Evolutionary conservation across 495 filamentous ascomycete species (phyloP).

Genomic region (Beverwykella pulmonaria): DNA sequence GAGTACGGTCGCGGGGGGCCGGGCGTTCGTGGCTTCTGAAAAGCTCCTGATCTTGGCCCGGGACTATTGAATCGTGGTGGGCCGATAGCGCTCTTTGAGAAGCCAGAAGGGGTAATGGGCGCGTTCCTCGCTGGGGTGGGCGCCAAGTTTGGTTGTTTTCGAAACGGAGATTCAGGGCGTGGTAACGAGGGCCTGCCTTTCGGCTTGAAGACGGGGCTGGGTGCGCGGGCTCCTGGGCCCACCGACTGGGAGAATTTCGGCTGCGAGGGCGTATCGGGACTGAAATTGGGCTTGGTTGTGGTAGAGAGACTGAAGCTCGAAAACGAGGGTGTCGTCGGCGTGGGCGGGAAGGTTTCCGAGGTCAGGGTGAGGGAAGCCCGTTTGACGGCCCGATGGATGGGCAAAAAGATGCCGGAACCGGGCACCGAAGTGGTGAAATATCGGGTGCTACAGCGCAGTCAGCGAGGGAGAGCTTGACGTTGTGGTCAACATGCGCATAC

Average conservation of each 20-base stretch:
- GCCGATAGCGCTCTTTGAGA: slow-evolving; percentile 49
- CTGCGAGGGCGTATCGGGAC: slow-evolving; percentile 65
- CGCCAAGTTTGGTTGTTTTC: slow-evolving; percentile 56
- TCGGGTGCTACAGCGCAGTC: slow-evolving; percentile 55
- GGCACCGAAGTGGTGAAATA: slow-evolving; percentile 82
- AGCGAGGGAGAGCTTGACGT: neutral
- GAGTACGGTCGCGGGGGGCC: slow-evolving; percentile 46
- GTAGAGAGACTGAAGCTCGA: slow-evolving; percentile 54
- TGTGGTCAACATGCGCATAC: slow-evolving; percentile 48
- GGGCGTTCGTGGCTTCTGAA: slow-evolving; percentile 42
- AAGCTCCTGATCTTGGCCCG: slow-evolving; percentile 65
- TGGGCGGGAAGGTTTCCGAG: slow-evolving; percentile 61
- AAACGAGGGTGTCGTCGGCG: slow-evolving; percentile 68
- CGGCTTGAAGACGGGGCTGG: slow-evolving; percentile 69
- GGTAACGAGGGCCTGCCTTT: slow-evolving; percentile 76
- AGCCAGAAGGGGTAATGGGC: slow-evolving; percentile 11
- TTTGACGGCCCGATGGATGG: slow-evolving; percentile 79
- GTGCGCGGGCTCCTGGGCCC: slow-evolving; percentile 69
- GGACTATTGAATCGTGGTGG: slow-evolving; percentile 64
- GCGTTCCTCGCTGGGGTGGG: slow-evolving; percentile 55
- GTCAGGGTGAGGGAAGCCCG: slow-evolving; percentile 63
- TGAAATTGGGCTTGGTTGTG: slow-evolving; percentile 49
- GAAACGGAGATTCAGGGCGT: slow-evolving; percentile 80
- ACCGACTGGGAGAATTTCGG: slow-evolving; percentile 81
- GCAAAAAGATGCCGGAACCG: slow-evolving; percentile 92